These are phyloP conservation scores for Aspergillus diversus DNA, from an alignment of 495 filamentous ascomycete genomes.

Conservation along the genomic window DNA sequence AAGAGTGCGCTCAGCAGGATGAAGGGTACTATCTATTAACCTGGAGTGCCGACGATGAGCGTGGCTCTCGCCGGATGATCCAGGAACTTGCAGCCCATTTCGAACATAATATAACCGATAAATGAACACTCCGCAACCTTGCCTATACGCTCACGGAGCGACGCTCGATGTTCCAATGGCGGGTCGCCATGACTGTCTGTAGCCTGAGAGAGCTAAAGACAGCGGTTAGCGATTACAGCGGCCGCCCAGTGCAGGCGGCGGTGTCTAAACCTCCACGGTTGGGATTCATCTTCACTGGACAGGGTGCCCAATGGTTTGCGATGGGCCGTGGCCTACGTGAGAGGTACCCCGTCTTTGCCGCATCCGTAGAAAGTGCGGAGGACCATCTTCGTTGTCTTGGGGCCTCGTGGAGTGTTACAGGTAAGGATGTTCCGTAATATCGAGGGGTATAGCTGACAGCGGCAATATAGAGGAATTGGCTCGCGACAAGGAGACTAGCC, in stretches of 20 bases:
- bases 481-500: slow-evolving; percentile 6
- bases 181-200: not conserved
- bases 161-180: not conserved
- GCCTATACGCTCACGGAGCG: slow-evolving; percentile 24
- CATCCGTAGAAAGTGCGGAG: slow-evolving; percentile 28
- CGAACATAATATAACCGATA: too few relatives aligned
- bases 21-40: too few relatives aligned
- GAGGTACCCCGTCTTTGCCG: slow-evolving; percentile 38
- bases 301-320: slow-evolving; percentile 61
- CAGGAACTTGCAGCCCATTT: too few relatives aligned
- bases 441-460: not conserved
- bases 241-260: not conserved
- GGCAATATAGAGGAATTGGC: slow-evolving; percentile 19
- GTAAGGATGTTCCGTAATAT: slow-evolving; percentile 26
- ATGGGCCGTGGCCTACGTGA: slow-evolving; percentile 48
- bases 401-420: slow-evolving; percentile 14
- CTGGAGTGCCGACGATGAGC: too few relatives aligned
- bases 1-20: too few relatives aligned
- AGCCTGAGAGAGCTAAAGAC: not conserved
- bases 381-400: too few relatives aligned
- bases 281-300: slow-evolving; percentile 71
- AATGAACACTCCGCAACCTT: slow-evolving; percentile 12
- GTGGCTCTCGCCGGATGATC: too few relatives aligned
- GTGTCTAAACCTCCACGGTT: slow-evolving; percentile 41
- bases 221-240: not conserved